Evolutionary conservation across 192 early-diverging fungal species (phyloP).

Genomic region (Radiomyces spectabilis): DNA sequence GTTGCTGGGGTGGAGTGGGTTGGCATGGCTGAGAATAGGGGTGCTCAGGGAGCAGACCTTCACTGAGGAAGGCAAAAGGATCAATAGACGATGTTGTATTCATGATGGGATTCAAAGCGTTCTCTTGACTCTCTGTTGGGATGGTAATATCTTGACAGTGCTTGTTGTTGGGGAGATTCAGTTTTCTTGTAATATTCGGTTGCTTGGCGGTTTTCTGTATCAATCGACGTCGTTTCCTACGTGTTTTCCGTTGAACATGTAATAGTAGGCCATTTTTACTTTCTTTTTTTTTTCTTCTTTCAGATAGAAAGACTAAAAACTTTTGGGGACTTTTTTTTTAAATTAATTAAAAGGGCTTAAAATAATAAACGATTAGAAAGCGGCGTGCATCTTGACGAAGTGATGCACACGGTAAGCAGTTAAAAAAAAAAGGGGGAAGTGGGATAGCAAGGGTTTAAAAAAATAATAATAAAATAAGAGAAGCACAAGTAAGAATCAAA

Average conservation of each 20-base stretch:
- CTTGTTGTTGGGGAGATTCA: slow-evolving; percentile 8
- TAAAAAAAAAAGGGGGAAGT: background rate
- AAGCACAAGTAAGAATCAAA: too few relatives aligned
- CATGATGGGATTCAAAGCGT: background rate
- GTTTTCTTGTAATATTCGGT: background rate
- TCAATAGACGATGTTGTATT: background rate
- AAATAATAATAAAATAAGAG: too few relatives aligned
- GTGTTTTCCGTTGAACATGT: slow-evolving; percentile 39
- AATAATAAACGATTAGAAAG: slow-evolving; percentile 1
- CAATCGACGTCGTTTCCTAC: slow-evolving; percentile 39
- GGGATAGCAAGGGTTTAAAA: slow-evolving; percentile 6
- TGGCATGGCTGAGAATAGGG: slow-evolving; percentile 13
- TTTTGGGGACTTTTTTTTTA: slow-evolving; percentile 18
- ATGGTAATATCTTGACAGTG: background rate
- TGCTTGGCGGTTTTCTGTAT: slow-evolving; percentile 10
- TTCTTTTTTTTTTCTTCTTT: slow-evolving; percentile 10
- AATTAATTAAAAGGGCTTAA: slow-evolving; percentile 1
- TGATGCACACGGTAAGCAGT: slow-evolving; percentile 10
- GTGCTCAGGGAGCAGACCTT: slow-evolving; percentile 8
- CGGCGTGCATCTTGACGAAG: slow-evolving; percentile 9
- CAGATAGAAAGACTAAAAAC: background rate
- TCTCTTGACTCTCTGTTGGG: background rate
- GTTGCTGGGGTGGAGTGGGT: slow-evolving; percentile 2
- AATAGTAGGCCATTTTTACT: slow-evolving; percentile 35
- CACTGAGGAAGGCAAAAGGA: slow-evolving; percentile 14